A percentile compares a stretch with the other conserved stretches of the same genome.
These are phyloP conservation scores for Apiospora phragmitis DNA, from an alignment of 2,329 filamentous ascomycete genomes.

Conservation along the genomic window DNA sequence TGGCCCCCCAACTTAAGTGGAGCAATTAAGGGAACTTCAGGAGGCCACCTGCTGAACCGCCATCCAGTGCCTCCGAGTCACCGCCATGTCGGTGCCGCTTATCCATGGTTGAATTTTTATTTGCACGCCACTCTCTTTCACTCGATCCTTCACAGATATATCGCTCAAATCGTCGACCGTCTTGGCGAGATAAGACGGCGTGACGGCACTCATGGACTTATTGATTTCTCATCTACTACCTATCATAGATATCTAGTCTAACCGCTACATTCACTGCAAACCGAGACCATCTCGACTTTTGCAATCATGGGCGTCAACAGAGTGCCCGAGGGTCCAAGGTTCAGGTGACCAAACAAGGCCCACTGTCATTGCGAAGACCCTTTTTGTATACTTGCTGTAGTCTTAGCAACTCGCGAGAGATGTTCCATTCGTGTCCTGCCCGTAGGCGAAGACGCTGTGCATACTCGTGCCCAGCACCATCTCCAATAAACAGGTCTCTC, in stretches of 20 bases:
- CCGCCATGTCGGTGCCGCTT: constrained; percentile 5
- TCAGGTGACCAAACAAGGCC: background rate
- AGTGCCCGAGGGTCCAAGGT: background rate
- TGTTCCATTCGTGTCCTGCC: background rate
- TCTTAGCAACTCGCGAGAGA: background rate
- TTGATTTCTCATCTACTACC: background rate
- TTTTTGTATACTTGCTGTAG: background rate
- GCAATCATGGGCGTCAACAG: background rate
- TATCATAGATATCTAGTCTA: background rate
- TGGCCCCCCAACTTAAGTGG: background rate
- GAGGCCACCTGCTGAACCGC: background rate
- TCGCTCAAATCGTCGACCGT: background rate
- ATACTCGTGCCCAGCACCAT: background rate
- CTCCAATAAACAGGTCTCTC: background rate
- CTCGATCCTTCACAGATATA: background rate
- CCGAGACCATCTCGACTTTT: background rate
- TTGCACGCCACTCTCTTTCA: background rate
- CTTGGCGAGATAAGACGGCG: background rate
- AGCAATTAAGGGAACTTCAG: background rate
- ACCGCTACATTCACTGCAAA: background rate
- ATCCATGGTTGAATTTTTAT: background rate
- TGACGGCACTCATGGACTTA: background rate
- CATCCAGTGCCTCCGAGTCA: background rate
- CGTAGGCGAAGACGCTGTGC: background rate
- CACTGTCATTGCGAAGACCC: background rate